Conservation (phyloP, 768 basidiomycete genomes). For the Serendipita vermifera region DNA sequence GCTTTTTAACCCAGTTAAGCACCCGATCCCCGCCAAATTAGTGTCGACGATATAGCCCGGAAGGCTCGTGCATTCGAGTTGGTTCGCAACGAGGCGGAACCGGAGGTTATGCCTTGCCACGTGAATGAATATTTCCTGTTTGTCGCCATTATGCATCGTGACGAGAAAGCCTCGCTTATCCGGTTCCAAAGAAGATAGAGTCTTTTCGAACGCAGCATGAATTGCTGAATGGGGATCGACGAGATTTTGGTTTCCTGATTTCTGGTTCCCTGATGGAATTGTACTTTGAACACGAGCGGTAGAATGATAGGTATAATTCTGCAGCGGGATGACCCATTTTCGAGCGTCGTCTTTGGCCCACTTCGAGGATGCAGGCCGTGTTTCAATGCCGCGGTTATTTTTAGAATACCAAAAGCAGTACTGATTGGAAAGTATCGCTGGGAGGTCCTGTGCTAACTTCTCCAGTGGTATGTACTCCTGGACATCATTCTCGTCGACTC, state of each 20-base stretch:
- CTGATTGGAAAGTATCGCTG: not conserved
- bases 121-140: not conserved
- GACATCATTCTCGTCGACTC: conserved; percentile 8
- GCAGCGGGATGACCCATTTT: not conserved
- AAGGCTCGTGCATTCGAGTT: not conserved
- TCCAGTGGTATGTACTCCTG: conserved; percentile 27
- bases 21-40: not conserved
- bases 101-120: not conserved
- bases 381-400: not conserved
- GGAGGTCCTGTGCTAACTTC: not conserved
- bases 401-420: not conserved
- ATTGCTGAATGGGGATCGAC: not conserved
- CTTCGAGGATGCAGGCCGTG: not conserved
- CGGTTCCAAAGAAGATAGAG: not conserved
- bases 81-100: not conserved
- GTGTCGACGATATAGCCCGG: not conserved
- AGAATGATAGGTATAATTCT: too few relatives aligned
- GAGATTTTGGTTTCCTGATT: not conserved
- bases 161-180: not conserved
- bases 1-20: conserved; percentile 29
- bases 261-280: not conserved
- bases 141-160: not conserved
- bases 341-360: not conserved
- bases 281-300: not conserved
- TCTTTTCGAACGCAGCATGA: not conserved